Evolutionary conservation across 179 eudicot species (phyloP), one percentile per base, ranked within the genome.

Genomic region (Gypsophila paniculata): DNA sequence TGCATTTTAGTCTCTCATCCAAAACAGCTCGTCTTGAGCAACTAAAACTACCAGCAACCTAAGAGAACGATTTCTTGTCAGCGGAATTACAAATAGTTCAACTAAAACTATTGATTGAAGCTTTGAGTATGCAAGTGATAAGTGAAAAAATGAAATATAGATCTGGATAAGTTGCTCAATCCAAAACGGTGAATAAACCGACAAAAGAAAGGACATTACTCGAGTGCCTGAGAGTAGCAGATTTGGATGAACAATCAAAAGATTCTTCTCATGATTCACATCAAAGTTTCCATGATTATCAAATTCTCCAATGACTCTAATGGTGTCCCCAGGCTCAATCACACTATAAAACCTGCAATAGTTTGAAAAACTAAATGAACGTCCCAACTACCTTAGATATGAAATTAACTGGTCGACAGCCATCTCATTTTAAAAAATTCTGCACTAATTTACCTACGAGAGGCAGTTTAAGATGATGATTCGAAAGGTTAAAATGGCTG

Each of bases 21-120:
- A 95, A 77, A 69, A 92, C 96, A 68, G 98, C 80, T 58, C 99
- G 88, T 75, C 99, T 90, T 62, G 96, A 72, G 74, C 99, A 92
- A 73, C 87, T 87, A 79, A 92, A 93, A 83, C 96, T 95, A 78
- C 84, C 85, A 68, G 99, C 92, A 74, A 95, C 90, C 99, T 95
- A 79, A 66, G 80, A 0, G 57, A 25, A 54, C 66, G 60, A 68
- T 68, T 73, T 26, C 52, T 75, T 61, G 11, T 32, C 61, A 6
- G 38, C 21, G 38, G 32, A 29, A 57, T 70, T 53, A 34, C 51
- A 23, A 69, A 34, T 66, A 6, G 65, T 10, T 26, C 61, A 68
- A 29, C 10, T n/a, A 8, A 32, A 53, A 68, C 34, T 18, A 29
- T 29, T n/a, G 18, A 6, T 23, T 68, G 22, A 39, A 68, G 44